Base-by-base conservation (phyloP, 2,329 filamentous ascomycete species). In the Colletotrichum magnum region DNA sequence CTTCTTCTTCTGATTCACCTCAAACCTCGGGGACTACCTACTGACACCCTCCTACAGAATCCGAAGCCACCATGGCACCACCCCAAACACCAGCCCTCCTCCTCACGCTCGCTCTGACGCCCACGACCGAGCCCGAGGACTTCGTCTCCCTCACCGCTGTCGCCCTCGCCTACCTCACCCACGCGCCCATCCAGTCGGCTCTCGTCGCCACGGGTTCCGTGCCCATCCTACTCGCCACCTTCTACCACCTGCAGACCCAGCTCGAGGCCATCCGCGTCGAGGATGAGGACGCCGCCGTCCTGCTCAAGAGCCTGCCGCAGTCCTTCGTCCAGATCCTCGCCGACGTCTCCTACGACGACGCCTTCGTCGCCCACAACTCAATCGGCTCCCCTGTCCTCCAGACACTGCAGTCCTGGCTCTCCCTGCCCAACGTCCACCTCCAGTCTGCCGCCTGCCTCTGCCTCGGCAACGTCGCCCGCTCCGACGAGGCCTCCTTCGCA, bases 401-500 rank as follows among this genome's bases (percentile, higher is more conserved):
- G 32, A 81, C 78, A 0, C 77, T 89, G 1, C 78, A 83, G 18
- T 75, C 76, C n/a, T 89, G 87, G 87, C 77, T 89, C 16, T 57
- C 64, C 16, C 76, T 74, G 71, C 75, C 73, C 69, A 77, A 86
- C 69, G 70, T 78, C 0, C 79, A 82, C 53, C 82, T 91, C 3
- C 87, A 87, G 75, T 82, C 87, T 2, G 87, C 87, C 5, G 89
- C 87, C 1, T 91, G 89, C 71, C 83, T 92, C 4, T 84, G 86
- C 16, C 80, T 92, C 2, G 89, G 89, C 43, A 92, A 92, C 74
- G 77, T 92, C 45, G 86, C 87, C 6, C 87, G 89, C 47, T 89
- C 86, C 2, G 89, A 92, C 72, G 83, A 82, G 50, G 78, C 83
- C 3, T 88, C 87, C 67, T 78, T 79, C 10, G 78, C 83, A 43